These are phyloP conservation scores for Dictyostelium capitatum DNA, from an alignment of 78 protist species.

Conservation along the genomic window DNA sequence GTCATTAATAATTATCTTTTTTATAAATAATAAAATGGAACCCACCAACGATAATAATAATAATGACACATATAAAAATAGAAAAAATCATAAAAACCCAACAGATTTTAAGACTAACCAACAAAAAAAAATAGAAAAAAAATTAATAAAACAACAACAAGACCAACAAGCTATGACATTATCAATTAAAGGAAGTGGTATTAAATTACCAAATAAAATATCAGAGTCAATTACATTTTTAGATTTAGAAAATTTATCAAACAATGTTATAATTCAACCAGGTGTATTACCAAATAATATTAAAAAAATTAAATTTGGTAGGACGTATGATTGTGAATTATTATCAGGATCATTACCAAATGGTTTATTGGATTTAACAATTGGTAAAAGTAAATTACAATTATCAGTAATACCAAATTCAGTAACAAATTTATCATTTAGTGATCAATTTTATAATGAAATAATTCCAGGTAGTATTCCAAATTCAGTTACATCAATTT, in stretches of 20 bases:
- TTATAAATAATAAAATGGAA: too few relatives aligned
- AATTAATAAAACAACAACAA: not conserved
- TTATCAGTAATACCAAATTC: constrained; percentile 5
- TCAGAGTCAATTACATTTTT: not conserved
- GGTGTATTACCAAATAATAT: not conserved
- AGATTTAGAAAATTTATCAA: not conserved
- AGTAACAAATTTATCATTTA: not conserved
- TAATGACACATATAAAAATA: too few relatives aligned
- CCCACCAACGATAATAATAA: too few relatives aligned
- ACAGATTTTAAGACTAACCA: too few relatives aligned
- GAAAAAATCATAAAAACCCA: too few relatives aligned
- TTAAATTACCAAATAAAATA: not conserved
- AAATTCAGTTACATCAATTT: not conserved
- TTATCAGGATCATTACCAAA: not conserved
- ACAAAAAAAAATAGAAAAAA: too few relatives aligned
- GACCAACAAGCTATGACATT: too few relatives aligned
- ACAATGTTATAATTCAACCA: not conserved
- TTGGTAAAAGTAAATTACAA: not conserved
- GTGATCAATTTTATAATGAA: not conserved
- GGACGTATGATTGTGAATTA: not conserved
- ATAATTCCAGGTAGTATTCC: not conserved
- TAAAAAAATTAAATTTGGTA: not conserved
- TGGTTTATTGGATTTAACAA: not conserved
- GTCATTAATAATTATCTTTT: too few relatives aligned
- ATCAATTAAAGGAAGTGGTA: not conserved